A percentile compares a stretch with the other conserved stretches of the same genome.
phyloP scores from a whole-genome alignment of 2,329 filamentous ascomycete species.

The Fusarium sterilihyphosum region DNA sequence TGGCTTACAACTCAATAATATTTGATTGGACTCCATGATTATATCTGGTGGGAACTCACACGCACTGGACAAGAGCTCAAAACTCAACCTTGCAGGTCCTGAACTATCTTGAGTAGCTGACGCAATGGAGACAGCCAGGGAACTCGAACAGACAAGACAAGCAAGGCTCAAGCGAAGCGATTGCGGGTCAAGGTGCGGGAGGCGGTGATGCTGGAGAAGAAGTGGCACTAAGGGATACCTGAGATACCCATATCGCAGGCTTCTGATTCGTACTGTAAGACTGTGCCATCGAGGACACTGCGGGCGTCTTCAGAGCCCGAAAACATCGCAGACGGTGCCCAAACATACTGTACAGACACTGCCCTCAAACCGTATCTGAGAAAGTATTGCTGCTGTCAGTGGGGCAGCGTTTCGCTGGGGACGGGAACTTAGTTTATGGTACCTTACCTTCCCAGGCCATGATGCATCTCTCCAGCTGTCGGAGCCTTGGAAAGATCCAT shows the following conservation, averaged over 20 bases:
- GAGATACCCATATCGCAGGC: conserved; percentile 13
- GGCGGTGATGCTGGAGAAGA: conserved; percentile 33
- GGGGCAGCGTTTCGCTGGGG: conserved; percentile 29
- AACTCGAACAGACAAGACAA: conserved; percentile 17
- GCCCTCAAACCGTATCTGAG: conserved; percentile 12
- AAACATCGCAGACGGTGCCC: neutral
- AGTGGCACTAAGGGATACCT: conserved; percentile 19
- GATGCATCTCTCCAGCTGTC: conserved; percentile 13
- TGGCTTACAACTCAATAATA: neutral
- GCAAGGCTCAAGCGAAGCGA: conserved; percentile 23
- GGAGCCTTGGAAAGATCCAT: conserved; percentile 33
- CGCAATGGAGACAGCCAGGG: conserved; percentile 32
- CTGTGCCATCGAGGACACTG: neutral
- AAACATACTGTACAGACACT: conserved; percentile 12
- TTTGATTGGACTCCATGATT: neutral
- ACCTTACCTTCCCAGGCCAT: conserved; percentile 28
- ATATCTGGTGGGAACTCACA: neutral
- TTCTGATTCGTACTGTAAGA: conserved; percentile 22
- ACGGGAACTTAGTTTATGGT: conserved; percentile 27
- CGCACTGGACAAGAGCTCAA: conserved; percentile 2
- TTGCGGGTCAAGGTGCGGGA: conserved; percentile 32
- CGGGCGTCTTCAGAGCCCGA: neutral
- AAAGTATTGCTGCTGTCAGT: conserved; percentile 3
- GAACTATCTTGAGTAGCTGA: conserved; percentile 26
- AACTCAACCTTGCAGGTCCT: conserved; percentile 3